These are phyloP conservation scores for Penicillium diatomitis DNA, from an alignment of 495 filamentous ascomycete genomes.

Conservation along the genomic window DNA sequence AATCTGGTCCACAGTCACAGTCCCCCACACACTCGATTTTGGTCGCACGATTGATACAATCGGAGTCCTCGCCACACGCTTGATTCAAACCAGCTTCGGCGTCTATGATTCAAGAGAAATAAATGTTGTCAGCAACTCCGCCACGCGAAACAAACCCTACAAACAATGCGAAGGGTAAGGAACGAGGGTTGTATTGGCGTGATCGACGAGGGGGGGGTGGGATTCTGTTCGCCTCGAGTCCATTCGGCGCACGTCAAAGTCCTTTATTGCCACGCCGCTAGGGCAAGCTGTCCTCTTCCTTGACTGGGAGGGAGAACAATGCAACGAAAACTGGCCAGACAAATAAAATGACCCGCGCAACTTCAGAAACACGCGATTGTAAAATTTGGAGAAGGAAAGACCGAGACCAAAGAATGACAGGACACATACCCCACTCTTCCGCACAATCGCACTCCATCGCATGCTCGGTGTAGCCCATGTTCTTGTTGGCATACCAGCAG, in stretches of 20 bases:
- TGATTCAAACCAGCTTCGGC: constrained; percentile 52
- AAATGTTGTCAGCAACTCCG: background rate
- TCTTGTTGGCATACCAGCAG: constrained; percentile 82
- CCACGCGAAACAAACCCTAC: background rate
- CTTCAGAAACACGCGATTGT: background rate
- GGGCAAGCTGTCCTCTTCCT: no score
- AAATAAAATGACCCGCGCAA: no score
- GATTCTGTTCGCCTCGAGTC: background rate
- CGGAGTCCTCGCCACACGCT: constrained; percentile 92
- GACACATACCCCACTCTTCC: constrained; percentile 87
- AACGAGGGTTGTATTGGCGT: background rate
- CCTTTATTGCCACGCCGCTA: no score
- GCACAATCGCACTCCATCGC: constrained; percentile 91
- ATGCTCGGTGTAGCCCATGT: constrained; percentile 84
- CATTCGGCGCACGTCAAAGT: no score
- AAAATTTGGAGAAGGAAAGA: background rate
- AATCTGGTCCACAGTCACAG: constrained; percentile 78
- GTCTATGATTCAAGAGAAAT: constrained; percentile 37
- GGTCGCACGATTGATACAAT: constrained; percentile 97
- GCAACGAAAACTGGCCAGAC: no score
- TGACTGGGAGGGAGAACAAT: no score
- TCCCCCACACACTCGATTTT: constrained; percentile 90
- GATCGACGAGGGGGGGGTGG: background rate
- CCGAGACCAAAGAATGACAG: background rate
- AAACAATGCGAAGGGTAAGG: background rate